phyloP scores from a whole-genome alignment of 225 moss, liverwort and hornwort species.

The Polytrichum formosum region DNA sequence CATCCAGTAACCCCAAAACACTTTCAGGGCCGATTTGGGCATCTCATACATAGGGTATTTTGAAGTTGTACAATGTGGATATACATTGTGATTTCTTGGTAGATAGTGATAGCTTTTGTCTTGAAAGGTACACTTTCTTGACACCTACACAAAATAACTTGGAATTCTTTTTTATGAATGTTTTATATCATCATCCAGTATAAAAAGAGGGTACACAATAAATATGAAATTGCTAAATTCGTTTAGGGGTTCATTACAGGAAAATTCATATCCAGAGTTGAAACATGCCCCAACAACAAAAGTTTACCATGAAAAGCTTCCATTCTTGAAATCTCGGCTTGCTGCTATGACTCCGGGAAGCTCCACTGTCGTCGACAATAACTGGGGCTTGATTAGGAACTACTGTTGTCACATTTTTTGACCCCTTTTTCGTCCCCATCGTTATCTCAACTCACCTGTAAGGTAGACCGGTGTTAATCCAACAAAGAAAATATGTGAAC shows the following conservation, averaged over 20 bases:
- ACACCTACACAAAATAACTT: background rate
- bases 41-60: background rate
- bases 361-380: slow-evolving; percentile 42
- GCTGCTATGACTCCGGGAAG: slow-evolving; percentile 13
- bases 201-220: too few relatives aligned
- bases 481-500: too few relatives aligned
- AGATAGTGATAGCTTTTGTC: background rate
- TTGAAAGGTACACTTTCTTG: background rate
- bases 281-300: background rate
- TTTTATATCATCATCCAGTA: too few relatives aligned
- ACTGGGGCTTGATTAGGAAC: slow-evolving; percentile 28
- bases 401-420: too few relatives aligned
- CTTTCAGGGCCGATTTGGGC: background rate
- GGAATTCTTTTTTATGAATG: background rate
- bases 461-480: too few relatives aligned
- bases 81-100: too few relatives aligned
- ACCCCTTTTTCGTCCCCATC: too few relatives aligned
- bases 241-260: background rate
- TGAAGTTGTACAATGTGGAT: too few relatives aligned
- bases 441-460: too few relatives aligned
- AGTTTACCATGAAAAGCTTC: slow-evolving; percentile 57
- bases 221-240: too few relatives aligned
- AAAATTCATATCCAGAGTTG: background rate
- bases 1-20: background rate
- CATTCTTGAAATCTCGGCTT: slow-evolving; percentile 60